These are phyloP conservation scores for Penicillium turbatum DNA, from an alignment of 495 filamentous ascomycete species.

Conservation along the genomic window DNA sequence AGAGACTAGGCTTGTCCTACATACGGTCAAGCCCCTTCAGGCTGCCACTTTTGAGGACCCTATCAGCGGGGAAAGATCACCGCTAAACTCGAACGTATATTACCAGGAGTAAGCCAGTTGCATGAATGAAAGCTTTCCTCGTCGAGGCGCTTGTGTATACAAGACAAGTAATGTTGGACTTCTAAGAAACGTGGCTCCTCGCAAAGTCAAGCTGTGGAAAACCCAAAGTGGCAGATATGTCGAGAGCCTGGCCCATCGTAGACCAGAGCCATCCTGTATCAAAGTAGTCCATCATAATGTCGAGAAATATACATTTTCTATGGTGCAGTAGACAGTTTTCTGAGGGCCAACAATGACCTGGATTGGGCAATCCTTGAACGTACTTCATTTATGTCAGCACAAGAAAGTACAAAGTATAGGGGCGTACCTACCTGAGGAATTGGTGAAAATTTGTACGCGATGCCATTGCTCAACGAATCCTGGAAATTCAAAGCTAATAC, in stretches of 20 bases:
- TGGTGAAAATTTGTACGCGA: no score
- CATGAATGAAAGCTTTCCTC: neutral
- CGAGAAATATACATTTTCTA: conserved; percentile 1
- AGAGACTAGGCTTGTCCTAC: conserved; percentile 3
- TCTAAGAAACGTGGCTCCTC: neutral
- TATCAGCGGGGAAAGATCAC: neutral
- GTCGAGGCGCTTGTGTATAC: neutral
- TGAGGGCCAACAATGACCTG: neutral
- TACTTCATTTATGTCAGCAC: no score
- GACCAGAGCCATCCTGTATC: neutral
- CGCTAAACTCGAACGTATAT: neutral
- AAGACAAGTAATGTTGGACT: neutral
- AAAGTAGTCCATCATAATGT: neutral
- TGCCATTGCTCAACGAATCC: no score
- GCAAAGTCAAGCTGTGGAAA: neutral
- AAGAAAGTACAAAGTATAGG: no score
- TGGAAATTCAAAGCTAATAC: no score
- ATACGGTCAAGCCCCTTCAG: neutral
- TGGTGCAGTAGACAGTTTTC: neutral
- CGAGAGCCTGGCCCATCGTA: neutral
- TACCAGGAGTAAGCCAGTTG: neutral
- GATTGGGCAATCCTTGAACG: neutral
- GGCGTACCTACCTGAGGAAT: no score
- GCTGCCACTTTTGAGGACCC: neutral
- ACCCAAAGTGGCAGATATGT: neutral